Evolutionary conservation across 495 filamentous ascomycete genomes (phyloP), one percentile per base, ranked within the genome.

Genomic region (Penicilliopsis zonata): DNA sequence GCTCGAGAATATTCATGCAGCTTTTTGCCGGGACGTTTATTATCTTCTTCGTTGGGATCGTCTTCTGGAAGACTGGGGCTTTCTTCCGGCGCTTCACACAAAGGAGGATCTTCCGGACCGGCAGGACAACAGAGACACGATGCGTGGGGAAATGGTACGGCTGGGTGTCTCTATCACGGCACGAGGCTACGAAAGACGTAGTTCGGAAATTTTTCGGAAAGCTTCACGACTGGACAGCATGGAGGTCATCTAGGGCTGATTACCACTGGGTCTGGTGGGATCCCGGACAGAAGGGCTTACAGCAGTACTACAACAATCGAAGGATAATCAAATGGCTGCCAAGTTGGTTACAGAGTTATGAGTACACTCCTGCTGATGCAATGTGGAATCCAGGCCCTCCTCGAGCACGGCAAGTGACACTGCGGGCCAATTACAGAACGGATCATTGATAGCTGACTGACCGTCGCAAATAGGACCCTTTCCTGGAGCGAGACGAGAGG

Each of bases 81-180:
- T 55, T 59, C 25, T 34, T 58, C 31, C 55, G 60, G 21, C 44
- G 30, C 5, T 56, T 61, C 30, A 63, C 50, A 5, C 38, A 41
- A 35, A 23, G 46, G 16, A 55, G 44, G 38, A 51, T 66, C 21
- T 34, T 61, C 15, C 12, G 39, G 25, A 42, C 33, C 23, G 56
- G 55, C 18, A 66, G 53, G 36, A 25, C 40, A 3, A 33, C 49
- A 9, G 44, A 39, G 3, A 40, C 45, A 35, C 58, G 62, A 7
- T 64, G 57, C 38, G 47, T 54, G 16, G 53, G 47, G 27, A 66
- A 59, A 9, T 66, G 62, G 62, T 66, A 66, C 32, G 62, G 62
- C 24, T 66, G 62, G 62, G 48, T 64, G 3, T 33, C 53, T 4
- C 28, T 42, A 4, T 37, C 57, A 12, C 50, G 37, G 2, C 59